phyloP scores from a whole-genome alignment of 768 basidiomycete species.

The Termitomyces sp. region DNA sequence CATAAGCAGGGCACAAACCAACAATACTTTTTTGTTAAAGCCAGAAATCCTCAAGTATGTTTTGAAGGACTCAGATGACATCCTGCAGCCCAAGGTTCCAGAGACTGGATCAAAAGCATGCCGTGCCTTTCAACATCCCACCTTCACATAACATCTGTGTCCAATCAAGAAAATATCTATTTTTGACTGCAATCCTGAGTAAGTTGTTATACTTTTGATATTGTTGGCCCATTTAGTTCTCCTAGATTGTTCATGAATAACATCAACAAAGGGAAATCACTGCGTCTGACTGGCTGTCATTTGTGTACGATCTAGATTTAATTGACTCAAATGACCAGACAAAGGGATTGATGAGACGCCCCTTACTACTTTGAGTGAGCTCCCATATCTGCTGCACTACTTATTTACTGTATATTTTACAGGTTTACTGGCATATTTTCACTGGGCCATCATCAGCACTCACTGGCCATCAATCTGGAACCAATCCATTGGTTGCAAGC shows the following conservation, averaged over 20 bases:
- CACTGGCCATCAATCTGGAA: background rate
- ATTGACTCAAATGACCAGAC: background rate
- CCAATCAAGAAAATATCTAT: background rate
- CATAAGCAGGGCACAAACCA: background rate
- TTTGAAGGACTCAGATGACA: background rate
- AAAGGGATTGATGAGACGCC: background rate
- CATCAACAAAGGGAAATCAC: background rate
- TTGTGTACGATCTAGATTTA: background rate
- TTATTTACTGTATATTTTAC: background rate
- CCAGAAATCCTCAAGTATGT: too few species aligned
- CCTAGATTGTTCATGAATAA: background rate
- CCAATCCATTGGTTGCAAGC: background rate
- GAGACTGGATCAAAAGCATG: too few species aligned
- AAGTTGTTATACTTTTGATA: too few species aligned
- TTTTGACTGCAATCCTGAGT: background rate
- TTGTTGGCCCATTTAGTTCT: too few species aligned
- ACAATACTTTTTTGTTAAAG: background rate
- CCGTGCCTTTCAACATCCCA: background rate
- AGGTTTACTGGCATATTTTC: background rate
- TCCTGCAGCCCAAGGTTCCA: background rate
- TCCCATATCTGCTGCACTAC: background rate
- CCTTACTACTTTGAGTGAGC: background rate
- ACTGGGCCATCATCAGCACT: too few species aligned
- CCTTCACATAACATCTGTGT: too few species aligned
- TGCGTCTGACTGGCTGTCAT: background rate